These are phyloP conservation scores for Flaveria floridana DNA, from an alignment of 140 eudicot species.

Conservation along the genomic window DNA sequence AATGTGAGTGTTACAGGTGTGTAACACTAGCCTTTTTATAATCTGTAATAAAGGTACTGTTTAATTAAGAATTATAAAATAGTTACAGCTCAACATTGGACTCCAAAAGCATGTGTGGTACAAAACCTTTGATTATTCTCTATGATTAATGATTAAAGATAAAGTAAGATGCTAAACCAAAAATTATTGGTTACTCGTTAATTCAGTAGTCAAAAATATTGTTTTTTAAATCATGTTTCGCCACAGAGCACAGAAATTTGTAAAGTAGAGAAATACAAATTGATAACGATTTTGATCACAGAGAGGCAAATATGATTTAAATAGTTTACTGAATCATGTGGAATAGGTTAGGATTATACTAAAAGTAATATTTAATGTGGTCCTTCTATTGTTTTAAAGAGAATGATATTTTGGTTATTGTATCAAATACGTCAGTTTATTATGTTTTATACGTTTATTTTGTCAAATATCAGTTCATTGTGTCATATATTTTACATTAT, in stretches of 20 bases:
- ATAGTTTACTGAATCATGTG: too few species aligned
- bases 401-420: too few species aligned
- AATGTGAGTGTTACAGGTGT: slow-evolving; percentile 21
- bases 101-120: slow-evolving; percentile 34
- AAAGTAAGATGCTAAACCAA: slow-evolving; percentile 37
- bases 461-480: too few species aligned
- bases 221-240: neutral
- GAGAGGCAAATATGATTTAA: too few species aligned
- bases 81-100: slow-evolving; percentile 37
- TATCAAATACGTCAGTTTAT: too few species aligned
- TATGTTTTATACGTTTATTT: too few species aligned
- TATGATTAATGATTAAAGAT: slow-evolving; percentile 27
- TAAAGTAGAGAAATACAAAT: too few species aligned
- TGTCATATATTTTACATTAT: too few species aligned
- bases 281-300: too few species aligned
- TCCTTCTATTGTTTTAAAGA: too few species aligned
- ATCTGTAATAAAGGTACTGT: neutral
- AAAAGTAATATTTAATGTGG: too few species aligned
- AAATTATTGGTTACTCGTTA: slow-evolving; percentile 8
- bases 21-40: slow-evolving; percentile 31
- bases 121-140: slow-evolving; percentile 25
- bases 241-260: neutral
- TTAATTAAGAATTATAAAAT: neutral
- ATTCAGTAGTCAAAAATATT: neutral
- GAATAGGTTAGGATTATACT: too few species aligned